These are phyloP conservation scores for Barbatosphaeria neglecta DNA, from an alignment of 495 filamentous ascomycete species.

Conservation along the genomic window DNA sequence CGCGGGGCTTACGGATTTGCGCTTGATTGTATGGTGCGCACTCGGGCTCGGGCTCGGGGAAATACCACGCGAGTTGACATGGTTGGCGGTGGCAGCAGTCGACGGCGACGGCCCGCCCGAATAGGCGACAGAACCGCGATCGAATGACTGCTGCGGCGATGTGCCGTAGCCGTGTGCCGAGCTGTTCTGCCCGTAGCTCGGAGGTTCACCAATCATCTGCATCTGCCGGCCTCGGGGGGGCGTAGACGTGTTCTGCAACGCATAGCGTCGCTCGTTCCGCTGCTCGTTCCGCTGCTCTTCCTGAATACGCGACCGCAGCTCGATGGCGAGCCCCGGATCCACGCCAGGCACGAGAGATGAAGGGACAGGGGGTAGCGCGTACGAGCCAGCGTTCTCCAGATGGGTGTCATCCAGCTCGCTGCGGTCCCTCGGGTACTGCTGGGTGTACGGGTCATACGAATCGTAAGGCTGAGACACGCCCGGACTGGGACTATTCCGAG, in stretches of 20 bases:
- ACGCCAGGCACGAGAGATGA: constrained; percentile 60
- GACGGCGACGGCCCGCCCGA: constrained; percentile 25
- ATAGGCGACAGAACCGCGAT: constrained; percentile 24
- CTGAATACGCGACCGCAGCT: constrained; percentile 40
- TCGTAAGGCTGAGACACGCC: neutral
- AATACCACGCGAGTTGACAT: constrained; percentile 36
- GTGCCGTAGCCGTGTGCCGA: constrained; percentile 5
- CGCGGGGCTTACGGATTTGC: constrained; percentile 69
- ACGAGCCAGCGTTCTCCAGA: constrained; percentile 12
- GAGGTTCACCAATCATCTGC: constrained; percentile 25
- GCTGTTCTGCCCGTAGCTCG: constrained; percentile 13
- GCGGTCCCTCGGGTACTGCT: constrained; percentile 12
- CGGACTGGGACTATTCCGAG: neutral
- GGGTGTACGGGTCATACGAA: constrained; percentile 6
- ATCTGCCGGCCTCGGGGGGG: constrained; percentile 28
- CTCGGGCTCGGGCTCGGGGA: constrained; percentile 45
- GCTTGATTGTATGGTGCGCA: constrained; percentile 40
- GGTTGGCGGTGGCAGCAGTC: no score
- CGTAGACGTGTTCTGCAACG: constrained; percentile 21
- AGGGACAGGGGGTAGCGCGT: constrained; percentile 42
- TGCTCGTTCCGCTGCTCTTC: constrained; percentile 37
- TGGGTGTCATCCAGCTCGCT: constrained; percentile 24
- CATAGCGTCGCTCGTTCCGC: constrained; percentile 29
- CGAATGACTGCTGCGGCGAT: constrained; percentile 4
- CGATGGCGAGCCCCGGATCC: constrained; percentile 45